Evolutionary conservation across 257 asterid genomes (phyloP), one percentile per base, ranked within the genome.

Genomic region (Scutellaria galericulata): DNA sequence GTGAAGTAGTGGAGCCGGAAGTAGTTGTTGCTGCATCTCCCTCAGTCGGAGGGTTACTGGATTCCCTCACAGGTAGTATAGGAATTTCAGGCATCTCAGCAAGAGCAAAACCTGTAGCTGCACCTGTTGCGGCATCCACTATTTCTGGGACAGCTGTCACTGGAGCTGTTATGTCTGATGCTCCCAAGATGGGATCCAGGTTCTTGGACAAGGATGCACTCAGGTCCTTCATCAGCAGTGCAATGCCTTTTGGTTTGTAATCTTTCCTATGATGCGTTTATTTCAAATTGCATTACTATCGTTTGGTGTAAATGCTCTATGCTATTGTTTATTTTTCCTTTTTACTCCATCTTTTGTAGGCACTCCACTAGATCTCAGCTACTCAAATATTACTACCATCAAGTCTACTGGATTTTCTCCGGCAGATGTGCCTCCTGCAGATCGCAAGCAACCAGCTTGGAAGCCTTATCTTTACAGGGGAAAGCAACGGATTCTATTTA

Each of bases 171-270:
- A 76, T 78, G 74, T 82, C 93, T 66, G 97, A 88, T 84, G 77
- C 82, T 73, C 90, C 96, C 57, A 88, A 79, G 75, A 83, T 85
- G 83, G 97, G 96, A 75, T 86, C 89, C 68, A 86, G 95, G 81
- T 87, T 92, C 51, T 83, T 93, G 68, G 98, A 91, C 82, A 93
- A 89, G 77, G 98, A 93, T 78, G 87, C 78, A 60, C 91, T 93
- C 77, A 86, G 95, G 63, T 85, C 95, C 75, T 93, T 89, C 83
- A 86, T 93, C 75, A 83, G 86, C 70, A 84, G 89, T 62, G 89
- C 97, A 40, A 89, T 93, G 97, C 98, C 98, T 67, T 93, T 93
- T 80, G 98, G 98, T 93, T 75, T 85, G 97, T 88, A 76, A 71
- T 68, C 81, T 74, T 78, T 76, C 63, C 35, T 79, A 31, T 80